phyloP scores from a whole-genome alignment of 805 yeast genomes.

The Teunomyces aglyptinius region DNA sequence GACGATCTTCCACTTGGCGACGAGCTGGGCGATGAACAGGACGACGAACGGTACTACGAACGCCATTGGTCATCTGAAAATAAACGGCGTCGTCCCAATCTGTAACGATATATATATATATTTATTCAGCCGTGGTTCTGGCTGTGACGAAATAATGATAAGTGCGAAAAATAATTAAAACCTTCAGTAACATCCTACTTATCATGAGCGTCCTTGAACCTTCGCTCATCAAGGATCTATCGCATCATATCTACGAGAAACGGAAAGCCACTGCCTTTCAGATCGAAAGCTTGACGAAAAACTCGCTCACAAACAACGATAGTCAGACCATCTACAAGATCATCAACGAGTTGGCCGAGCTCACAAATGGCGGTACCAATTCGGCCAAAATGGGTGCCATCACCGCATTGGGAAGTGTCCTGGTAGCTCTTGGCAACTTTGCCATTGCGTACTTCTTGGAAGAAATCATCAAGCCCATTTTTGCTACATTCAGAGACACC shows the following conservation, averaged over 20 bases:
- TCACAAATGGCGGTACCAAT: conserved; percentile 64
- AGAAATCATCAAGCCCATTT: conserved; percentile 85
- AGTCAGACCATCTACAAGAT: conserved; percentile 57
- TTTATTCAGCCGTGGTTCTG: conserved; percentile 2
- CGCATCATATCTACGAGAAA: conserved; percentile 46
- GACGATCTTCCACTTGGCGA: conserved; percentile 20
- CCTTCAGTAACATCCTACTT: not conserved
- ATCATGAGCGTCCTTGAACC: conserved; percentile 28
- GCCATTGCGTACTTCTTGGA: conserved; percentile 83
- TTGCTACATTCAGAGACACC: conserved; percentile 95
- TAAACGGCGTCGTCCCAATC: not conserved
- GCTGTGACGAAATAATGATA: not conserved
- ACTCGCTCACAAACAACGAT: conserved; percentile 60
- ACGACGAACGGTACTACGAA: conserved; percentile 18
- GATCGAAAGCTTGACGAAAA: conserved; percentile 73
- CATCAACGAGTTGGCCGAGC: conserved; percentile 77
- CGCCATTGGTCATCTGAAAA: conserved; percentile 15
- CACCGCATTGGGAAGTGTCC: conserved; percentile 93
- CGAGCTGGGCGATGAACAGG: conserved; percentile 15
- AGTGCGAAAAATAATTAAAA: not conserved
- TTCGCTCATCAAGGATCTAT: conserved; percentile 39
- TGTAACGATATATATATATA: conserved; percentile 2
- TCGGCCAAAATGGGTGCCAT: conserved; percentile 90
- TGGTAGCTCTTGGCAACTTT: conserved; percentile 83
- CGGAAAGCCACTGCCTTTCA: conserved; percentile 54